Evolutionary conservation across 495 filamentous ascomycete genomes (phyloP).

Genomic region (Lasiosphaeria hispida): DNA sequence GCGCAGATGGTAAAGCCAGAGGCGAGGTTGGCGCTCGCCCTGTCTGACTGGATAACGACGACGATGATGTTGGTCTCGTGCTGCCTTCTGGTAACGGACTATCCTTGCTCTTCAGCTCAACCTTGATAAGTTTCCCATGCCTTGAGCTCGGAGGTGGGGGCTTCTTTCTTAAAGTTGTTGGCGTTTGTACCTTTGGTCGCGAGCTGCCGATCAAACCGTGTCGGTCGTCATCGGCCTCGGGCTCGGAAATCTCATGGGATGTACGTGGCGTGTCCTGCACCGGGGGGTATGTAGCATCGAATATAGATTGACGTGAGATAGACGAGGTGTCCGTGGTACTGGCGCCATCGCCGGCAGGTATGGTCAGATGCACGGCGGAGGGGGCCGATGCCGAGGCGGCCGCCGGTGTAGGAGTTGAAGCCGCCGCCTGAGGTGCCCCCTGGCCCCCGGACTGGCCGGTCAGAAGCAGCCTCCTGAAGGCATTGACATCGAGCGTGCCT

Average conservation of each 20-base stretch:
- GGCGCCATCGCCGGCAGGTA: conserved; percentile 35
- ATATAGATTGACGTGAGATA: conserved; percentile 46
- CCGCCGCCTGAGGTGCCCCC: conserved; percentile 15
- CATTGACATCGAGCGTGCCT: conserved; percentile 57
- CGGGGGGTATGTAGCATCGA: conserved; percentile 29
- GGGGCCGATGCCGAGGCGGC: neutral
- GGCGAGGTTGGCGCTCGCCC: neutral
- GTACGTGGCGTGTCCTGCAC: conserved; percentile 46
- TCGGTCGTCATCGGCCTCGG: conserved; percentile 40
- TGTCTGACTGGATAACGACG: conserved; percentile 2
- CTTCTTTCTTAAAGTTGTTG: conserved; percentile 33
- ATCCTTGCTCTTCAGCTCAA: conserved; percentile 25
- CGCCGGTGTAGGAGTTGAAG: neutral
- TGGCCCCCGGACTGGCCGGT: conserved; percentile 51
- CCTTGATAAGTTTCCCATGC: conserved; percentile 66
- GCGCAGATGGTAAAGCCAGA: conserved; percentile 8
- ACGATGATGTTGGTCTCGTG: neutral
- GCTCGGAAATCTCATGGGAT: conserved; percentile 44
- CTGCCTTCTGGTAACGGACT: neutral
- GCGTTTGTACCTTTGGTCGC: conserved; percentile 42
- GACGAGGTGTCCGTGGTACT: conserved; percentile 49
- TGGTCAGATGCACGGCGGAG: too few relatives aligned
- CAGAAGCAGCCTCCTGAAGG: conserved; percentile 59
- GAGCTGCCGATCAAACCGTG: conserved; percentile 20
- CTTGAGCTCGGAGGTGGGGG: conserved; percentile 60